Base-by-base conservation (phyloP, 2,329 filamentous ascomycete species). In the Xylariaceae sp. region DNA sequence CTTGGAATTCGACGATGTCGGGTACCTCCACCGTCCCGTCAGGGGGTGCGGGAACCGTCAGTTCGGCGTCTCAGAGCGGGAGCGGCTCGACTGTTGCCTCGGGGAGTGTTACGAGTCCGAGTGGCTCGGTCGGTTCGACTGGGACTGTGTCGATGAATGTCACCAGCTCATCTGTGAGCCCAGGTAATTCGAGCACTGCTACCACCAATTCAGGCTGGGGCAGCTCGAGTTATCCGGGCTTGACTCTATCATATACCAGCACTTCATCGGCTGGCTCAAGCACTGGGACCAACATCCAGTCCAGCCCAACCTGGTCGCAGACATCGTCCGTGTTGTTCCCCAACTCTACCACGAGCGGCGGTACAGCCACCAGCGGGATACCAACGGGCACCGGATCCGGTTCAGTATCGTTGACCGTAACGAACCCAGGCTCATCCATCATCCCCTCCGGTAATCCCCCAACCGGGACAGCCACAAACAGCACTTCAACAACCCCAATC, bases 341-440 rank as follows among this genome's bases (percentile, higher is more conserved):
- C 5, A 61, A 54, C 18, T 52, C 50, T 2, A 61, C 61, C 1
- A 18, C 23, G n/a, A 56, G 58, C 10, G 11, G 47, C 8, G 5
- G 18, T 56, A 44, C 60, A 18, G 10, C 4, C 10, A 45, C 44
- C 2, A 47, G 44, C 30, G 52, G 15, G 3, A 47, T 52, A 9
- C n/a, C 47, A 6, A 62, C 55, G 2, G 23, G 48, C 9, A 47
- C 39, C 30, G 42, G 13, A 45, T 48, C 37, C 50, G 17, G 9
- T 13, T 55, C 9, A 11, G 4, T 9, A 18, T 42, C 56, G 30
- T 37, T 51, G 23, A 56, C 42, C 18, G 44, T 7, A 13, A 52
- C 60, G 4, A 51, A 23, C 23, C 49, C 39, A 1, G 17, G 3
- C 4, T 55, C 59, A 4, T 55, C 47, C 7, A 34, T 15, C 11